Base-by-base conservation (phyloP, 179 eudicot genomes). In the Silene coronaria region DNA sequence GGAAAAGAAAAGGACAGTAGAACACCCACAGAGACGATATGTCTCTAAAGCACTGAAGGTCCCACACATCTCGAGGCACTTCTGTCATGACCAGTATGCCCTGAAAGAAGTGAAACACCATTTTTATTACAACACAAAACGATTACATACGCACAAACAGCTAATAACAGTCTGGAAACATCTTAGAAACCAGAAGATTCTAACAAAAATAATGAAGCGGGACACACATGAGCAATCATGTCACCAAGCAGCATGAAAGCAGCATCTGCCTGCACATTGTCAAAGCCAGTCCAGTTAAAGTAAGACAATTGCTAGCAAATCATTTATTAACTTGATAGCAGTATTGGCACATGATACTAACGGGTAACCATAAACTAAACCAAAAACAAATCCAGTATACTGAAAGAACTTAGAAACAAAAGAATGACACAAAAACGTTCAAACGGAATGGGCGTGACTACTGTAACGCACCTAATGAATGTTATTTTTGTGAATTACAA, bases 31-130 rank as follows among this genome's bases (percentile, higher is more conserved):
- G 67, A n/a, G 97, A 92, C 74, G 91, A 89, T 73, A 83, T 76
- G 63, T 83, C 81, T 88, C 89, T 88, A 75, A 95, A 92, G 53
- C 91, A 82, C 72, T 86, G 94, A 80, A 92, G 95, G 70, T 91
- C 92, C 99, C 99, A 92, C 63, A 92, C 75, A 78, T 95, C 99
- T 77, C 81, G 89, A 59, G 97, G 82, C 74, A 92, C 82, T 83
- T 70, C 78, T 75, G 84, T 87, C 78, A 82, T 76, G 85, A 86
- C 87, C 72, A 79, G 32, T 59, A 83, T 75, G 75, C 89, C 97
- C 99, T 95, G 88, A 9, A 79, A 82, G 46, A 81, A 64, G 70
- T 48, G 24, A 66, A 19, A 27, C 6, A 13, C 72, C 6, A 71
- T 11, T 32, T 70, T 63, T 12, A 63, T 68, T 16, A 19, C 6